Percentiles rank a stretch among this genome's conserved stretches.
These are phyloP conservation scores for Mycena alexandri DNA, from an alignment of 768 basidiomycete species.

Conservation along the genomic window DNA sequence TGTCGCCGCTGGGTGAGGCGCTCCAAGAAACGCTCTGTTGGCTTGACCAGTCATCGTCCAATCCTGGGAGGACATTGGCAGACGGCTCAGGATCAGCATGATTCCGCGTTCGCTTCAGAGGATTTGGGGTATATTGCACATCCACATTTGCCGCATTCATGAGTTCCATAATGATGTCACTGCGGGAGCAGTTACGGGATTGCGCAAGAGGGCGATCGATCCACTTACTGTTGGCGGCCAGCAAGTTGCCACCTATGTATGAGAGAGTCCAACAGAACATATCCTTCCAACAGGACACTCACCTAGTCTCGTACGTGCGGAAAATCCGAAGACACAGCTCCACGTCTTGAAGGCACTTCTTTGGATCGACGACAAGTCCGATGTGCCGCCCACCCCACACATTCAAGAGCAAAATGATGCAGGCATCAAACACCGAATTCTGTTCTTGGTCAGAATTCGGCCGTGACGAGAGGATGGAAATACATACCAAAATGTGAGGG, in stretches of 20 bases:
- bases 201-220: not conserved
- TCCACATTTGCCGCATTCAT: constrained; percentile 32
- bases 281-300: not conserved
- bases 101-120: constrained; percentile 27
- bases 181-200: not conserved
- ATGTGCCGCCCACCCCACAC: constrained; percentile 32
- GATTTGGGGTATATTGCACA: constrained; percentile 6
- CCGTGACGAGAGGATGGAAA: not conserved
- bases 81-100: constrained; percentile 6
- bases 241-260: constrained; percentile 29
- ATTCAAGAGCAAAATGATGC: constrained; percentile 22
- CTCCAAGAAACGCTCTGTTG: not conserved
- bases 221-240: constrained; percentile 34
- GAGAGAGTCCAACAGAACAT: not conserved
- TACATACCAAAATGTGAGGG: constrained; percentile 29
- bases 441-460: not conserved
- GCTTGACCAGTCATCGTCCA: not conserved
- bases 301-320: constrained; percentile 29
- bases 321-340: constrained; percentile 31
- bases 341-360: constrained; percentile 35
- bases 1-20: not conserved
- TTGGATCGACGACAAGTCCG: constrained; percentile 24
- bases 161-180: constrained; percentile 36
- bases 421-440: constrained; percentile 26
- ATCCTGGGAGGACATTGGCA: not conserved